Percentiles rank a stretch among this genome's conserved stretches.
Evolutionary conservation across 306 rosid genomes (phyloP).

Genomic region (Lablab purpureus): DNA sequence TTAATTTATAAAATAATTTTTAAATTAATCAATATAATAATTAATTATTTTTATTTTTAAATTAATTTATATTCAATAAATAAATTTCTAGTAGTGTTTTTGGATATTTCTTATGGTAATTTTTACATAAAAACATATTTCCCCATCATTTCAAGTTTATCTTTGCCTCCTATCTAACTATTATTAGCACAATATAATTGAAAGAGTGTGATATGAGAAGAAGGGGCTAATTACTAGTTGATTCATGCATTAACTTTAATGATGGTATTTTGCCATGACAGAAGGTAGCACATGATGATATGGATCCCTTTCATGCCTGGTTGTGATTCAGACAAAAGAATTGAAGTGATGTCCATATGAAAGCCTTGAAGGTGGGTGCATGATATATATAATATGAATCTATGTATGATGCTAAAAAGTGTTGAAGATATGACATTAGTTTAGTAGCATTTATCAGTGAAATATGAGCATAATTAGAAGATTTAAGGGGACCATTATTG

Average conservation of each 20-base stretch:
- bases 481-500: constrained; percentile 15
- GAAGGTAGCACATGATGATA: constrained; percentile 41
- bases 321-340: constrained; percentile 40
- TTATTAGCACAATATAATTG: constrained; percentile 37
- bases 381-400: background rate
- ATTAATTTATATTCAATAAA: too few relatives aligned
- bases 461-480: constrained; percentile 20
- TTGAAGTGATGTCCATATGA: constrained; percentile 20
- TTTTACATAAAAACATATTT: background rate
- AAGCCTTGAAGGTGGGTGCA: background rate
- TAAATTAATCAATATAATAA: too few relatives aligned
- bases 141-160: constrained; percentile 6
- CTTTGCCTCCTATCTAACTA: constrained; percentile 15
- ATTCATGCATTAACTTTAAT: constrained; percentile 16
- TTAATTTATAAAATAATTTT: too few relatives aligned
- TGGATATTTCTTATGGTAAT: background rate
- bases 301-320: constrained; percentile 39
- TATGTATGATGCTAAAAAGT: background rate
- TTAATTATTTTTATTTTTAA: too few relatives aligned
- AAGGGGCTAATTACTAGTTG: constrained; percentile 1
- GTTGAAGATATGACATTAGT: background rate
- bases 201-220: constrained; percentile 5
- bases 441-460: constrained; percentile 13
- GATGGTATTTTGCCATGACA: constrained; percentile 36
- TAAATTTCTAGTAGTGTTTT: too few relatives aligned